Evolutionary conservation across 371 early-diverging fungal genomes (phyloP).

Genomic region (Chytridium lagenaria): DNA sequence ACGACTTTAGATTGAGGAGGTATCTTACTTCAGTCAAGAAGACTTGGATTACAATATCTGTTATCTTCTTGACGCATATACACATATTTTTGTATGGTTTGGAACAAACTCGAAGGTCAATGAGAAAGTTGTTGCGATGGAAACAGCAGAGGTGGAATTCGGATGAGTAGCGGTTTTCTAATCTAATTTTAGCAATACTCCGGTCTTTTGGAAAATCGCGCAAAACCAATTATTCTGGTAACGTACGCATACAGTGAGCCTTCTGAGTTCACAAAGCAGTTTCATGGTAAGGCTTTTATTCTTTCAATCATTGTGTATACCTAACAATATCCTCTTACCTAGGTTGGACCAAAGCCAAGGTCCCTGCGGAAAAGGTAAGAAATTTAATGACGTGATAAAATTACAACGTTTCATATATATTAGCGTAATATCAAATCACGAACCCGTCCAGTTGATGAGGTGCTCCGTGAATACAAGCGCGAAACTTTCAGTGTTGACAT

Average conservation of each 20-base stretch:
- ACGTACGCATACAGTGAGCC: conserved; percentile 41
- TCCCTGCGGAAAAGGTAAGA: conserved; percentile 31
- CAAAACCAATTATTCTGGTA: conserved; percentile 17
- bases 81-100: conserved; percentile 41
- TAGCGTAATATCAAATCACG: background rate
- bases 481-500: conserved; percentile 32
- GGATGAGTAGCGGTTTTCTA: background rate
- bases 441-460: conserved; percentile 28
- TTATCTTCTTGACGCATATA: conserved; percentile 28
- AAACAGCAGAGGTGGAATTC: conserved; percentile 15
- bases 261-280: conserved; percentile 30
- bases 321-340: background rate
- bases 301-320: background rate
- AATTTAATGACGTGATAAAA: background rate
- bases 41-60: conserved; percentile 39
- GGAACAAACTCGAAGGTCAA: conserved; percentile 22
- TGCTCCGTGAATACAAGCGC: conserved; percentile 35
- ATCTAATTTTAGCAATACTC: conserved; percentile 5
- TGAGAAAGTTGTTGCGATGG: conserved; percentile 40
- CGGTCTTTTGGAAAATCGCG: background rate
- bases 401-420: background rate
- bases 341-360: conserved; percentile 36
- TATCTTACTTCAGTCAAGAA: conserved; percentile 35
- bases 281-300: conserved; percentile 22
- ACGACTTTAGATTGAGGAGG: conserved; percentile 26